Evolutionary conservation across 345 rosid genomes (phyloP).

Genomic region (Rhizophora mangle): DNA sequence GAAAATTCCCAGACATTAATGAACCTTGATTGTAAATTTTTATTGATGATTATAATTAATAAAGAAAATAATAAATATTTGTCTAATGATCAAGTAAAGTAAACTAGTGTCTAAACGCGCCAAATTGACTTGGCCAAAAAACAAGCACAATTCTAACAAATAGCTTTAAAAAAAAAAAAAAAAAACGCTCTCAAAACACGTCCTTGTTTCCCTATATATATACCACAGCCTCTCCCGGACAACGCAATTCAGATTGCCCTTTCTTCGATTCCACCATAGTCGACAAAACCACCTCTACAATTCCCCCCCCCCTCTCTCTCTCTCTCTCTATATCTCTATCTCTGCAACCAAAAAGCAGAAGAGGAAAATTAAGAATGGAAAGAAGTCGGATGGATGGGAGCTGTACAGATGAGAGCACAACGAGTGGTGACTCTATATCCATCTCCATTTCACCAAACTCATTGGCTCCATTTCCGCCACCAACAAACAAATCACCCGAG

Average conservation of each 20-base stretch:
- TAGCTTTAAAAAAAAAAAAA: background rate
- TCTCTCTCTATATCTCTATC: background rate
- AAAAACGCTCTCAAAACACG: no score
- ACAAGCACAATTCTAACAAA: no score
- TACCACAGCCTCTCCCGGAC: background rate
- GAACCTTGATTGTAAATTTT: no score
- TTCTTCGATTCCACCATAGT: background rate
- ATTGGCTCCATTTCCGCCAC: slow-evolving; percentile 32
- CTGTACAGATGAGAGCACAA: slow-evolving; percentile 55
- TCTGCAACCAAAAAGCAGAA: background rate
- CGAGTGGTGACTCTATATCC: slow-evolving; percentile 7
- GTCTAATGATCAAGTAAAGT: no score
- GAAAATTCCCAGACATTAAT: no score
- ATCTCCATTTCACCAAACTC: no score
- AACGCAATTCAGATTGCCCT: background rate
- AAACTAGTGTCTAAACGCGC: no score
- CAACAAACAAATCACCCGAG: slow-evolving; percentile 28
- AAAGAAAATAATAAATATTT: no score
- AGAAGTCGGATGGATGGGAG: slow-evolving; percentile 43
- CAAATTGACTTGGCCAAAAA: no score
- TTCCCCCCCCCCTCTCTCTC: slow-evolving; percentile 6
- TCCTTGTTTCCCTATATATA: background rate
- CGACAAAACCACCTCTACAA: background rate
- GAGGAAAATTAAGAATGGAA: background rate
- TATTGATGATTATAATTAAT: no score